Evolutionary conservation across 2,329 filamentous ascomycete species (phyloP).

Genomic region (Penicillium aurantiogriseum): DNA sequence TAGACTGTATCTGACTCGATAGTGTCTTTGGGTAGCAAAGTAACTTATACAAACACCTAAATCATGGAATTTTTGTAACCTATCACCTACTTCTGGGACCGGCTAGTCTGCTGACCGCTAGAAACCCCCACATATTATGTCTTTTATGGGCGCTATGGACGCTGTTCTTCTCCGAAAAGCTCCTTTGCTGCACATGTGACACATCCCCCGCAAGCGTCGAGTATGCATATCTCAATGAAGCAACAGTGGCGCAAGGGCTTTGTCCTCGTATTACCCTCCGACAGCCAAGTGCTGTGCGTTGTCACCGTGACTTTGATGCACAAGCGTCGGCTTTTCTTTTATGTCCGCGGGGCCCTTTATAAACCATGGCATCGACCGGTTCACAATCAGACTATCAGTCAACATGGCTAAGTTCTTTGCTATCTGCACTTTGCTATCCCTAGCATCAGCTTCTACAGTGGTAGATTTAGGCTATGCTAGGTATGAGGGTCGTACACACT

Average conservation of each 20-base stretch:
- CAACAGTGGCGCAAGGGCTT: not conserved
- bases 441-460: constrained; percentile 28
- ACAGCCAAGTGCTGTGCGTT: not conserved
- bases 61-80: not conserved
- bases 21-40: not conserved
- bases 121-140: not conserved
- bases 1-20: too few relatives aligned
- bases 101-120: too few relatives aligned
- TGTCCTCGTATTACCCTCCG: not conserved
- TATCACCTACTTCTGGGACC: not conserved
- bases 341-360: not conserved
- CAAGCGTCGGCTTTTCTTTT: not conserved
- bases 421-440: constrained; percentile 17
- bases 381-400: constrained; percentile 1
- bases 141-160: not conserved
- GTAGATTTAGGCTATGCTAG: constrained; percentile 67
- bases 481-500: constrained; percentile 58
- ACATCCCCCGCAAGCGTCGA: constrained; percentile 4
- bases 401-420: constrained; percentile 15
- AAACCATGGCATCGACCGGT: constrained; percentile 4
- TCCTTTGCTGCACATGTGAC: not conserved
- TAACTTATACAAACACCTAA: not conserved
- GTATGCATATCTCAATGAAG: not conserved
- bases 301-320: not conserved
- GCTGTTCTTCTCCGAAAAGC: not conserved